Base-by-base conservation (phyloP, 768 basidiomycete species). In the Fistulinella prunicolor region DNA sequence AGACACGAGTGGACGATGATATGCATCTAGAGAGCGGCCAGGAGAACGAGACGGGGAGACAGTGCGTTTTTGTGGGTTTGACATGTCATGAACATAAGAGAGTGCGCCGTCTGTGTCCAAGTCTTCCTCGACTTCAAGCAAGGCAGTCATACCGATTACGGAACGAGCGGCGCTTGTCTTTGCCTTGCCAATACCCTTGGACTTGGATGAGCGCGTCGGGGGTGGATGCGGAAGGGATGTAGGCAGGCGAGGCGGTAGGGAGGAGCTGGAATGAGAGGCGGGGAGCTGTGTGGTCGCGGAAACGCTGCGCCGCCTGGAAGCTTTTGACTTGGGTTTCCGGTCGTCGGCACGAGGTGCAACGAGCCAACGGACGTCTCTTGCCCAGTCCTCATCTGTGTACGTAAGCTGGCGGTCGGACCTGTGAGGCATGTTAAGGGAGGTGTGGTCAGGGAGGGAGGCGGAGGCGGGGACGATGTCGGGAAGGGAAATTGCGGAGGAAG, bases 281-380 rank as follows among this genome's bases (percentile, higher is more conserved):
- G 55, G 42, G 7, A 57, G 53, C 28, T 46, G 44, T 5, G 42
- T 16, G 24, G 39, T 36, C 6, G 51, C 46, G 9, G 63, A 55
- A 7, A 57, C 49, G 30, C 55, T 64, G 23, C 44, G 59, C 19
- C 56, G 54, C 38, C 53, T 61, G 2, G 34, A 16, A 16, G 44
- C 14, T 50, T 65, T 68, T 37, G 55, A 47, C 22, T 56, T 61
- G 24, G 38, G 28, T 20, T 60, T 66, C 10, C 41, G 42, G 12
- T 43, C 44, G 29, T 45, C 44, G 29, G 55, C 24, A 20, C 66
- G 61, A 32, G 77, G 61, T 42, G 70, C 61, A 24, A 69, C 76
- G 24, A 88, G 78, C 81, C 81, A 85, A 28, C 81, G 75, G 16
- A 85, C 78, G 42, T 87, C 85, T 52, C 75, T 78, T 12, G 81